Base-by-base conservation (phyloP, 306 rosid genomes). In the Corylus avellana region DNA sequence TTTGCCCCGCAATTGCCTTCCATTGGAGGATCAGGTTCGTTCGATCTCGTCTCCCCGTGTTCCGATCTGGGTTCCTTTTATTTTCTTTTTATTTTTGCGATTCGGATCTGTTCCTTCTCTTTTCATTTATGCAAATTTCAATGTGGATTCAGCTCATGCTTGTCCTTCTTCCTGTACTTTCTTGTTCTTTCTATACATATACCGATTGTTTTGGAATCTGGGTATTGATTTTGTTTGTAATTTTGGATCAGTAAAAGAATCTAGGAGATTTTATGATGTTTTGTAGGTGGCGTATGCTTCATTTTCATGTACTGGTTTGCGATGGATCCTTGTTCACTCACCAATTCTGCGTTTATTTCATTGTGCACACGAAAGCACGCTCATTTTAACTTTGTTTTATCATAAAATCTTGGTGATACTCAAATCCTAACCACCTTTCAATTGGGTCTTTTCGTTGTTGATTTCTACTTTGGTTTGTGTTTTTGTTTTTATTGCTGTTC, bases 31-130 rank as follows among this genome's bases (percentile, higher is more conserved):
- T 5, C 70, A 64, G 70, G 48, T 64, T 32, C 70, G 87, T 85
- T 73, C 85, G 58, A 77, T 83, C 80, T 71, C 67, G 1, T 79
- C 59, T 63, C 46, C 74, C 17, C 18, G 13, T 66, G 17, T 37
- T 44, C 78, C 74, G 91, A 89, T 89, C 92, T 87, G 90, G 50
- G 2, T 79, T 48, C 25, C 17, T 18, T 67, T 66, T 46, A 14
- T 5, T 67, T 75, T 75, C 62, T 13, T 61, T 68, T 22, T 0
- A 50, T 7, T 76, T 68, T 77, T 1, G 0, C 35, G n/a, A 50
- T 8, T 79, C 81, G 57, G 89, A 90, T 90, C 91, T 72, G 49
- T 12, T 49, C 2, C 42, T 4, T 73, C 16, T 9, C 8, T 75
- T 25, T 4, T 13, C 49, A 0, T 16, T 17, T 53, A 2, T 51